These are phyloP conservation scores for Ogataea henricii DNA, from an alignment of 805 yeast genomes.

Conservation along the genomic window DNA sequence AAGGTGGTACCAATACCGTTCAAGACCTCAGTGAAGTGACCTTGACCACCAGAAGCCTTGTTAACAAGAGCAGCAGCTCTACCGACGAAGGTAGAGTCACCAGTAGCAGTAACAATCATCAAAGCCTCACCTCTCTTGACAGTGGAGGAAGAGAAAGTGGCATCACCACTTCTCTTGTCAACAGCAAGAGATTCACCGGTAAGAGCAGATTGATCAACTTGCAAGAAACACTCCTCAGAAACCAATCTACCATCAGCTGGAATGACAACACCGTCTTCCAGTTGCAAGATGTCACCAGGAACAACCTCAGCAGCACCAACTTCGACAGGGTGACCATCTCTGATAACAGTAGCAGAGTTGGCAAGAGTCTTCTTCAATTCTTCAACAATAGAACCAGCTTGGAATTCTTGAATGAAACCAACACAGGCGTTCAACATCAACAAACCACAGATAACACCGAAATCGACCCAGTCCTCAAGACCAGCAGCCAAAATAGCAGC, in stretches of 20 bases:
- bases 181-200: constrained; percentile 98
- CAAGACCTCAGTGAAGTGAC: constrained; percentile 97
- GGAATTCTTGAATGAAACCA: constrained; percentile 97
- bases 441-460: constrained; percentile 93
- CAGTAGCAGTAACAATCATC: constrained; percentile 93
- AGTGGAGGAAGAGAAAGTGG: constrained; percentile 87
- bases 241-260: constrained; percentile 93
- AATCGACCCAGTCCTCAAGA: constrained; percentile 97
- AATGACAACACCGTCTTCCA: constrained; percentile 91
- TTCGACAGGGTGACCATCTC: constrained; percentile 79
- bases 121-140: constrained; percentile 95
- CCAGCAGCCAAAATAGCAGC: constrained; percentile 96
- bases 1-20: constrained; percentile 96
- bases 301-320: constrained; percentile 82
- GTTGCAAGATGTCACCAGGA: constrained; percentile 91
- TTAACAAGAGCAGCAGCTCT: constrained; percentile 96
- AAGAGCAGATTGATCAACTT: constrained; percentile 94
- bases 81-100: constrained; percentile 95
- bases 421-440: constrained; percentile 85
- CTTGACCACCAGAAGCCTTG: constrained; percentile 89
- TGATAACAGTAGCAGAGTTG: constrained; percentile 80
- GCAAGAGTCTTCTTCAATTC: constrained; percentile 95
- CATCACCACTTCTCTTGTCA: constrained; percentile 87
- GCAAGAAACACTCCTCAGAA: constrained; percentile 81
- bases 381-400: constrained; percentile 97